phyloP scores from a whole-genome alignment of 768 basidiomycete genomes.

The Amanita pallidorosea region DNA sequence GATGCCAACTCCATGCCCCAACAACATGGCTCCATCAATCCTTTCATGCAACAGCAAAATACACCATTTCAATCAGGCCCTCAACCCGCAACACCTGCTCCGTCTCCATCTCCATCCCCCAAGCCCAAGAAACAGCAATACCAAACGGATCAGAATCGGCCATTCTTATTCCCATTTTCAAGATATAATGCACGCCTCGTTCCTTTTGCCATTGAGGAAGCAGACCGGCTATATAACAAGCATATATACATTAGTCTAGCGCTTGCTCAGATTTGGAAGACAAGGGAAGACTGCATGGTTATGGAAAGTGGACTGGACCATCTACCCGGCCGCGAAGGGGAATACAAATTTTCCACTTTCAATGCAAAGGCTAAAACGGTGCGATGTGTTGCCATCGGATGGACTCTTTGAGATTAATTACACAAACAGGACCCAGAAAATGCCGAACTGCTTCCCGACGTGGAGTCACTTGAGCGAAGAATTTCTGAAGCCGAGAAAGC shows the following conservation, averaged over 20 bases:
- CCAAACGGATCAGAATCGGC: slow-evolving; percentile 90
- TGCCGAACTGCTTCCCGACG: slow-evolving; percentile 59
- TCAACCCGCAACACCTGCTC: slow-evolving; percentile 83
- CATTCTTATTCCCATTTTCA: slow-evolving; percentile 94
- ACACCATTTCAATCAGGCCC: slow-evolving; percentile 13
- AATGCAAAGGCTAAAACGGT: slow-evolving; percentile 24
- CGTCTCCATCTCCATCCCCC: slow-evolving; percentile 63
- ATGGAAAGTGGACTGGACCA: slow-evolving; percentile 85
- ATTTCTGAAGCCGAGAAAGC: slow-evolving; percentile 54
- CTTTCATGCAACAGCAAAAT: slow-evolving; percentile 22
- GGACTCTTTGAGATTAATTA: slow-evolving; percentile 1
- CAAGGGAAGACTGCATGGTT: slow-evolving; percentile 90
- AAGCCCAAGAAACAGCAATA: slow-evolving; percentile 99
- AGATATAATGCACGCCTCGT: slow-evolving; percentile 53
- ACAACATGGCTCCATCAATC: slow-evolving; percentile 16
- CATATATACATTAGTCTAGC: slow-evolving; percentile 89
- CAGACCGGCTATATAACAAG: slow-evolving; percentile 78
- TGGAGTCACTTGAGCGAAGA: slow-evolving; percentile 61
- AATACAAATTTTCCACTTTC: slow-evolving; percentile 41
- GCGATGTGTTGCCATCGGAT: not conserved
- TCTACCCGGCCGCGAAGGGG: slow-evolving; percentile 58
- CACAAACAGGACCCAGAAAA: slow-evolving; percentile 41
- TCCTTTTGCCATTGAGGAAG: slow-evolving; percentile 93
- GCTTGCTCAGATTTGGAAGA: slow-evolving; percentile 90
- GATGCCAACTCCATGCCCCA: slow-evolving; percentile 14